Evolutionary conservation across 495 filamentous ascomycete genomes (phyloP), one percentile per base, ranked within the genome.

Genomic region (Jackrogersella multiformis): DNA sequence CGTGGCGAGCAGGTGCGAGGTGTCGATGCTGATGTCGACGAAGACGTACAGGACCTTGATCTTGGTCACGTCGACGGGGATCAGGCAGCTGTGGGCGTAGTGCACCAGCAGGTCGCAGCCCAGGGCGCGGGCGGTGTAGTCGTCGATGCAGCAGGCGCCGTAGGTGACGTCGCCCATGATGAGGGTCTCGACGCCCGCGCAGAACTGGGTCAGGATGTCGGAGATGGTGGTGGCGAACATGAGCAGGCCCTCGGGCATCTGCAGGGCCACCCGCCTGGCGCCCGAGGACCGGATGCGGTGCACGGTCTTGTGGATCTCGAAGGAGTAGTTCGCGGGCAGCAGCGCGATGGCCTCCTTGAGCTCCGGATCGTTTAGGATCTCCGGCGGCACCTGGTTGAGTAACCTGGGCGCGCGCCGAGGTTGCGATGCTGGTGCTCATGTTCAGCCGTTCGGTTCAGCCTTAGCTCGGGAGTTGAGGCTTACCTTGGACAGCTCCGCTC

Each of bases 101-200:
- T 99, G 95, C 1, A 99, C 92, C 4, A 99, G 83, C 2, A 99
- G 80, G 74, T 99, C 95, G 71, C 95, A 99, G 1, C 92, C 96
- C 23, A 99, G 84, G 0, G 95, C 95, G 16, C 95, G 86, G 0
- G 95, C 95, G 0, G 95, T 98, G 78, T 94, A 99, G 79, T 99
- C 95, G 74, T 99, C 95, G 64, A 99, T 97, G 73, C 95, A 99
- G 81, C 95, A 99, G 2, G 95, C 95, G 45, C 95, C 95, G 79
- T 99, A 99, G 0, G 95, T 99, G 23, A 99, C 95, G 69, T 99
- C 95, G 51, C 96, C 95, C 95, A 99, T 98, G 75, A 99, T 98
- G 13, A 97, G 80, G 0, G 96, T 97, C 71, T 94, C 90, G 38
- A 88, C 89, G 2, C 91, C 93, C 0, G 93, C 88, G 76, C 95